Evolutionary conservation across 768 basidiomycete species (phyloP), one percentile per base, ranked within the genome.

Genomic region (Dictyophora rubrovolvata): DNA sequence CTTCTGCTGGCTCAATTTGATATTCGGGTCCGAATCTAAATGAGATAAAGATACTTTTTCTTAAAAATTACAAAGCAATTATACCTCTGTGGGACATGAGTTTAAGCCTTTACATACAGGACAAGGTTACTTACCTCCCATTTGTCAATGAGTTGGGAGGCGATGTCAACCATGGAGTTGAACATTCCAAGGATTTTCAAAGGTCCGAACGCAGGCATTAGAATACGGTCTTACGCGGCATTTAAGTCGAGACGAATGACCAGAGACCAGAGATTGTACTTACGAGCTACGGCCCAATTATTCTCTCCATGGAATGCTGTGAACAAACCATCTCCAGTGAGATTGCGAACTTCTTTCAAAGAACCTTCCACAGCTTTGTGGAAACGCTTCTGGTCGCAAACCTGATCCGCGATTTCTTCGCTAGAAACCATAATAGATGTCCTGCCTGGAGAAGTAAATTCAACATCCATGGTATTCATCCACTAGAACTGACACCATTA

Each of bases 261-360:
- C n/a, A n/a, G 51, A 18, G 21, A 23, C 6, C n/a, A 46, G 17
- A 7, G 6, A 42, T 17, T 47, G 12, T 48, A 63, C 74, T 48
- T 65, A 77, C 76, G 77, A 14, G 75, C 75, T 52, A 76, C 67
- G 17, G 67, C 74, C 77, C 77, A 80, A 64, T 76, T 77, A 17
- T 72, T 70, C 61, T 80, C 79, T 14, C 71, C 69, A 16, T 68
- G 63, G 47, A 73, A 67, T 0, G 77, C 74, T 22, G 74, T 75
- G 63, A 76, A 77, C 14, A 75, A 63, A 4, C 71, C 78, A 63
- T 79, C 77, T 20, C 72, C 71, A 12, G 70, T 68, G 2, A 74
- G 67, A 52, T 69, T 68, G 20, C 77, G 67, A 6, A 75, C 70
- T 51, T 74, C 56, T 20, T 59, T 35, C 1, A 79, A 63, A 1